Percentiles rank a stretch among this genome's conserved stretches.
Evolutionary conservation across 352 stramenopile genomes (phyloP).

Genomic region (Globisporangium solare): DNA sequence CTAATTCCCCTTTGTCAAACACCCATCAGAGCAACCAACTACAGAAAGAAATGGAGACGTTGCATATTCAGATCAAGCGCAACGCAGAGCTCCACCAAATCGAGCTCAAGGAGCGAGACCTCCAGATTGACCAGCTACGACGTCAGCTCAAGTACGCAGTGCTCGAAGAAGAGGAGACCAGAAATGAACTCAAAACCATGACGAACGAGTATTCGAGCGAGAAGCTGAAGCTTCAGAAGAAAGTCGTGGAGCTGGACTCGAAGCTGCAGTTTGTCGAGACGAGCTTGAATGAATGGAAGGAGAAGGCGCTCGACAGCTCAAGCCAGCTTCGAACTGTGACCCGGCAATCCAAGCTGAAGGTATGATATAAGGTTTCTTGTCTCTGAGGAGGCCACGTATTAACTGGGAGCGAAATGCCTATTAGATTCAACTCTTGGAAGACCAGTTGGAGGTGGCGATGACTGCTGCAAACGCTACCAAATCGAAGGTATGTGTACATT

Average conservation of each 20-base stretch:
- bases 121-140: slow-evolving; percentile 63
- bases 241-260: slow-evolving; percentile 63
- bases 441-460: slow-evolving; percentile 49
- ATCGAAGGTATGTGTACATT: slow-evolving; percentile 2
- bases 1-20: neutral
- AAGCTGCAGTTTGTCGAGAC: slow-evolving; percentile 61
- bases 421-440: slow-evolving; percentile 57
- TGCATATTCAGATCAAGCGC: slow-evolving; percentile 49
- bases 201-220: slow-evolving; percentile 50
- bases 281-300: slow-evolving; percentile 65
- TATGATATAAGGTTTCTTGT: slow-evolving; percentile 8
- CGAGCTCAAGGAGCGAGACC: slow-evolving; percentile 61
- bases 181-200: slow-evolving; percentile 48
- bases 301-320: slow-evolving; percentile 54
- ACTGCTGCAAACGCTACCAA: slow-evolving; percentile 23
- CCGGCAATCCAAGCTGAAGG: slow-evolving; percentile 51
- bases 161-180: slow-evolving; percentile 54
- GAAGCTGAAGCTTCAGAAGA: slow-evolving; percentile 62
- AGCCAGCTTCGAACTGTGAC: slow-evolving; percentile 38
- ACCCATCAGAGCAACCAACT: slow-evolving; percentile 42
- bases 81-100: slow-evolving; percentile 57
- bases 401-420: too few species aligned
- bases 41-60: slow-evolving; percentile 41
- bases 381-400: neutral
- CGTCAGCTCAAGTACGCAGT: slow-evolving; percentile 63